These are phyloP conservation scores for Cucurbita pepo DNA, from an alignment of 306 rosid species.

Conservation along the genomic window DNA sequence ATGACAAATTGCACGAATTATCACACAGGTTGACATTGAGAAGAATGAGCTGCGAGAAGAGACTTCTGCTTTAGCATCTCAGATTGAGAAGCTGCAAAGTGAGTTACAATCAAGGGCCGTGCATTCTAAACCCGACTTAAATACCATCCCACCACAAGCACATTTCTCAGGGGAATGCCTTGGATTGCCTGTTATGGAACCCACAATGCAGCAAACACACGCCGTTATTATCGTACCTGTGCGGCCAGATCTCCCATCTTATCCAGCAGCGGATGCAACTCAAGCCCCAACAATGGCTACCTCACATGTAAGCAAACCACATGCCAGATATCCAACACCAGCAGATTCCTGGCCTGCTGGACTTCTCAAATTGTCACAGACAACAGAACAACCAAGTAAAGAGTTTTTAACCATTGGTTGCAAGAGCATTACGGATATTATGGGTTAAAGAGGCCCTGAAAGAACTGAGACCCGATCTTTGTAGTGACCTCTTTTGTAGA, in stretches of 20 bases:
- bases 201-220: slow-evolving; percentile 37
- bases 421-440: background rate
- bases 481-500: background rate
- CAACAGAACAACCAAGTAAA: slow-evolving; percentile 13
- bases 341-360: slow-evolving; percentile 72
- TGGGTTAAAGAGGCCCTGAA: background rate
- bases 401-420: background rate
- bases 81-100: slow-evolving; percentile 45
- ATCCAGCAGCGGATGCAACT: slow-evolving; percentile 15
- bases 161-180: slow-evolving; percentile 27
- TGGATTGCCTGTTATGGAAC: slow-evolving; percentile 28
- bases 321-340: slow-evolving; percentile 83
- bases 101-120: slow-evolving; percentile 44
- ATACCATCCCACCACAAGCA: slow-evolving; percentile 35
- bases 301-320: slow-evolving; percentile 62
- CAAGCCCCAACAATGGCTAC: slow-evolving; percentile 21
- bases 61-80: slow-evolving; percentile 42
- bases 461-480: slow-evolving; percentile 11
- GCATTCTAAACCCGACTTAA: slow-evolving; percentile 64
- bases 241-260: slow-evolving; percentile 29
- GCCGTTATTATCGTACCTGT: slow-evolving; percentile 53
- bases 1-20: background rate
- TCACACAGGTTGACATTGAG: slow-evolving; percentile 52
- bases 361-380: slow-evolving; percentile 47
- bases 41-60: slow-evolving; percentile 75